Evolutionary conservation across 2,329 filamentous ascomycete genomes (phyloP).

Genomic region (Aureobasidium sp.): DNA sequence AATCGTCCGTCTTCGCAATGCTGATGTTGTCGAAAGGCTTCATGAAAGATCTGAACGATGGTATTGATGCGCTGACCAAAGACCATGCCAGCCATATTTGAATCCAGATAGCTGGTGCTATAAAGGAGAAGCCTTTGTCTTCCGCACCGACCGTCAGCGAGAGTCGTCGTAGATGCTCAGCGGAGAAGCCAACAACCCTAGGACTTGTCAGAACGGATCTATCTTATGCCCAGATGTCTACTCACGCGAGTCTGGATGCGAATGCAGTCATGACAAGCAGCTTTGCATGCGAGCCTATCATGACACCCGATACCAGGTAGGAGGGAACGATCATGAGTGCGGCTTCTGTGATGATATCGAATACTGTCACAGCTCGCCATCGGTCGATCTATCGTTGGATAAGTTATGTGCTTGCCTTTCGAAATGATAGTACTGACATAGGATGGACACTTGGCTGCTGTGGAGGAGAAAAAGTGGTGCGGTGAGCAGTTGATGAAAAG

Average conservation of each 20-base stretch:
- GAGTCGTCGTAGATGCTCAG: neutral
- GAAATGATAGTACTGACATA: neutral
- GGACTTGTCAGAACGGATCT: neutral
- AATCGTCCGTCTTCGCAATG: neutral
- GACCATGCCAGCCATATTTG: conserved; percentile 14
- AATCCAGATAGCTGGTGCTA: conserved; percentile 4
- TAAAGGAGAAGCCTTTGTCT: neutral
- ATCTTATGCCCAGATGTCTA: neutral
- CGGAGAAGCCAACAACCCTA: neutral
- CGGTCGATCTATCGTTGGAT: neutral
- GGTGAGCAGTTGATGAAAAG: conserved; percentile 1
- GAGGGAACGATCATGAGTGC: conserved; percentile 3
- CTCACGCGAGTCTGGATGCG: conserved; percentile 3
- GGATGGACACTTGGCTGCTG: neutral
- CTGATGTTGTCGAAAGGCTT: conserved; percentile 11
- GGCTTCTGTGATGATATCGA: conserved; percentile 12
- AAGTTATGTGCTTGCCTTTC: neutral
- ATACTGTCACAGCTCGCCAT: conserved; percentile 7
- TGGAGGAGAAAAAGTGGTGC: neutral
- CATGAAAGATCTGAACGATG: conserved; percentile 13
- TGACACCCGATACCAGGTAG: conserved; percentile 2
- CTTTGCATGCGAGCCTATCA: neutral
- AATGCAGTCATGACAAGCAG: conserved; percentile 6
- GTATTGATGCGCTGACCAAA: conserved; percentile 12
- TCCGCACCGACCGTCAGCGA: neutral